phyloP scores from a whole-genome alignment of 2,329 filamentous ascomycete species.

The Ceratocystis papillata region DNA sequence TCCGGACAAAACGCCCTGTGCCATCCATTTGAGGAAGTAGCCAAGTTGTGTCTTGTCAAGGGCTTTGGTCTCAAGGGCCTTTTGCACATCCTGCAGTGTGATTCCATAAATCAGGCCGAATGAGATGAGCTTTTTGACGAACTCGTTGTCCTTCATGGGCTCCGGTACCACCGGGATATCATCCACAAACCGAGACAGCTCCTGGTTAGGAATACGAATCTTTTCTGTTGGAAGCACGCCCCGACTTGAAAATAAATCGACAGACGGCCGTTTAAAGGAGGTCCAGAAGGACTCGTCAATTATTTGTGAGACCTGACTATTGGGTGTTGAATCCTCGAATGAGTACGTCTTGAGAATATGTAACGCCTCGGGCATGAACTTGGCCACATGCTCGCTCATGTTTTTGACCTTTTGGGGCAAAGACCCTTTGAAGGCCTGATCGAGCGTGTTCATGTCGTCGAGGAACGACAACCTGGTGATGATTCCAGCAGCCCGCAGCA shows the following conservation, averaged over 20 bases:
- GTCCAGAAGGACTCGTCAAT: conserved; percentile 97
- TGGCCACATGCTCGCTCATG: conserved; percentile 51
- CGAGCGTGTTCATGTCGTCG: conserved; percentile 73
- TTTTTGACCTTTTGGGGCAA: conserved; percentile 42
- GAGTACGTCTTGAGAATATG: conserved; percentile 82
- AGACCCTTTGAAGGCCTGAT: conserved; percentile 44
- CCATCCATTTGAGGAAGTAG: conserved; percentile 77
- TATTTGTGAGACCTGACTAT: conserved; percentile 66
- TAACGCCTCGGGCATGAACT: conserved; percentile 64
- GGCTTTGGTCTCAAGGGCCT: conserved; percentile 72
- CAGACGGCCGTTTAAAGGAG: conserved; percentile 67
- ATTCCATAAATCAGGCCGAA: conserved; percentile 82
- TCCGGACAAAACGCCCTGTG: conserved; percentile 56
- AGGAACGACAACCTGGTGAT: conserved; percentile 79
- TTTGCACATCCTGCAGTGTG: conserved; percentile 73
- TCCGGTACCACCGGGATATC: conserved; percentile 79
- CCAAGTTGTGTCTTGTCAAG: conserved; percentile 66
- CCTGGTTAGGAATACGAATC: conserved; percentile 63
- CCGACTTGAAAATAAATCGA: conserved; percentile 79
- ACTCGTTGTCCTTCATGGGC: conserved; percentile 59
- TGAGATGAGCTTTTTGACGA: conserved; percentile 69
- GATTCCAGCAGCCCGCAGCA: conserved; percentile 82
- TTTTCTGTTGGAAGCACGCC: conserved; percentile 76
- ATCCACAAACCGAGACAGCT: conserved; percentile 63
- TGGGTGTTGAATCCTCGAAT: conserved; percentile 83